phyloP scores from a whole-genome alignment of 2,329 filamentous ascomycete species.

The Pseudogymnoascus pannorum region DNA sequence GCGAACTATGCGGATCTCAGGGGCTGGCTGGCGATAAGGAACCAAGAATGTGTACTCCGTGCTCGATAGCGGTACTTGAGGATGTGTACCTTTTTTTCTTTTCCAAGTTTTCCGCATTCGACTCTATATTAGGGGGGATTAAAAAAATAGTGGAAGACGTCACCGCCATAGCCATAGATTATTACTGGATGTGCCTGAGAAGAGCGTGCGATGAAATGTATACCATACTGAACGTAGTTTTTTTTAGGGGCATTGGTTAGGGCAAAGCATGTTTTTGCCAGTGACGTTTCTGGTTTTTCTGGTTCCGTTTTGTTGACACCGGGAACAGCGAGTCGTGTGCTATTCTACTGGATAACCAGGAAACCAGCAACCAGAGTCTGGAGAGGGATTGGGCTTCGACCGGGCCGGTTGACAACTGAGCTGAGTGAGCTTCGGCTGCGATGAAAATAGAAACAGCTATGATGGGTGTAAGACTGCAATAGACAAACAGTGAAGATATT shows the following conservation, averaged over 20 bases:
- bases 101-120: conserved; percentile 5
- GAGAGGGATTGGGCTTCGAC: neutral
- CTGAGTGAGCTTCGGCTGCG: too few relatives aligned
- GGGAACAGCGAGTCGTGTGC: neutral
- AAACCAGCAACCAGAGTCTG: too few relatives aligned
- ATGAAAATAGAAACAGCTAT: too few relatives aligned
- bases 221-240: neutral
- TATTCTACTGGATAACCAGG: neutral
- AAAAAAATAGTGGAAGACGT: neutral
- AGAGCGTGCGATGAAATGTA: neutral
- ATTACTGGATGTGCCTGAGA: neutral
- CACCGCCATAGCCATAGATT: neutral
- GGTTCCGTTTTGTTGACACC: conserved; percentile 3
- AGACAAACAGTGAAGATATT: too few relatives aligned
- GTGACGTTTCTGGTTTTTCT: neutral
- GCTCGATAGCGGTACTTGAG: neutral
- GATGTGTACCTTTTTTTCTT: neutral
- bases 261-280: neutral
- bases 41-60: too few relatives aligned
- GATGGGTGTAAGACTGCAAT: too few relatives aligned
- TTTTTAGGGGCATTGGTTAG: neutral
- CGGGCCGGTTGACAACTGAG: neutral
- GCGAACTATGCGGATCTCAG: neutral
- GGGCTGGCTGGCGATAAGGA: neutral
- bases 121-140: too few relatives aligned